Evolutionary conservation across 768 basidiomycete genomes (phyloP), one percentile per base, ranked within the genome.

Genomic region (Podaxis sp.): DNA sequence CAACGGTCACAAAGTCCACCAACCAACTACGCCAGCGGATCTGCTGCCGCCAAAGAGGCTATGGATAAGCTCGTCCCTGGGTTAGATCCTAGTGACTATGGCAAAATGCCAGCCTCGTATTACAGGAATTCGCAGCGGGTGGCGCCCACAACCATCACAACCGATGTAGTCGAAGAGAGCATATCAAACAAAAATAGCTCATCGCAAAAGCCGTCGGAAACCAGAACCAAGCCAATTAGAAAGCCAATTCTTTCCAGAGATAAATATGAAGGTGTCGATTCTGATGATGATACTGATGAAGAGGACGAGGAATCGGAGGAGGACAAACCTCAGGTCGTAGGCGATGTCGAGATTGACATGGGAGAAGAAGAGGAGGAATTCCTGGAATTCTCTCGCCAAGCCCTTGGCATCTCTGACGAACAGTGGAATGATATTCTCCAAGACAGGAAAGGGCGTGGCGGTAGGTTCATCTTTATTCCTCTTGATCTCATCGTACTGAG

Each of bases 291-390:
- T 68, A 88, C 86, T 0, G 88, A 90, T 57, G 86, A 87, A 52
- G 89, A 87, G 37, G 81, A 77, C 3, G 75, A 73, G 8, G 90
- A 90, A 59, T 84, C 82, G 3, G 94, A 91, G 46, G 91, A 93
- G 60, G 93, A 95, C 54, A 78, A 78, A n/a, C 93, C 94, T 0
- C 87, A 90, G 68, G 82, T 96, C 2, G 87, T 92, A 1, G 92
- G 89, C 15, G 91, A 95, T 22, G 76, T 94, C 3, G 95, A 95
- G 68, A 82, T 95, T 37, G 90, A 97, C 67, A 96, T 99, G 94
- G 85, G 80, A 0, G 89, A 93, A 68, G 97, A 99, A 75, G 86
- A 93, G 75, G 94, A 91, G 68, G 96, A 97, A 67, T 99, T 99
- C 67, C 76, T 99, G 33, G 91, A 94, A 75, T 99, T 99, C 74